phyloP scores from a whole-genome alignment of 371 early-diverging fungal species.

The Mortierella sp. region DNA sequence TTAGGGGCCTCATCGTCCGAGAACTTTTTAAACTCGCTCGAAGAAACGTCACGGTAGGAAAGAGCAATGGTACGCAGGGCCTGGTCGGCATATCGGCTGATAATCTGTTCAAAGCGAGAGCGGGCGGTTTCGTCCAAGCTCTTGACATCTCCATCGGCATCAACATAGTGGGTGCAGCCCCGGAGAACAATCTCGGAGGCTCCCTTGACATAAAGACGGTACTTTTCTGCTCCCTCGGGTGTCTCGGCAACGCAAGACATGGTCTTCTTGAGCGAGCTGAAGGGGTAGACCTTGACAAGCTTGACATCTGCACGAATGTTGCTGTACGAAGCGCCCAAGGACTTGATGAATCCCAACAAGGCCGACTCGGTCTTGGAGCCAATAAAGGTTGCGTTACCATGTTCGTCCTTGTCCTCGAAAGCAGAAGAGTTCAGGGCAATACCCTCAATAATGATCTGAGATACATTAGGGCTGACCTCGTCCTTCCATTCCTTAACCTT shows the following conservation, averaged over 20 bases:
- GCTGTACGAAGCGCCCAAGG: conserved; percentile 71
- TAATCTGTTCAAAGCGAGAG: conserved; percentile 63
- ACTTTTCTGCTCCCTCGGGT: conserved; percentile 54
- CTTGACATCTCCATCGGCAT: conserved; percentile 59
- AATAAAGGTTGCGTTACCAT: conserved; percentile 75
- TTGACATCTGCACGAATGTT: conserved; percentile 65
- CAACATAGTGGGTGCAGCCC: conserved; percentile 67
- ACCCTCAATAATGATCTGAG: conserved; percentile 64
- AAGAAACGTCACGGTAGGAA: conserved; percentile 77
- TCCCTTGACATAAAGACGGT: conserved; percentile 81
- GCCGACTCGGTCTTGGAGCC: conserved; percentile 97
- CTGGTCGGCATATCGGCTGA: conserved; percentile 80
- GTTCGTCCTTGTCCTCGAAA: conserved; percentile 83
- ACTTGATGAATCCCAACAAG: conserved; percentile 78
- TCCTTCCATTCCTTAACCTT: conserved; percentile 59
- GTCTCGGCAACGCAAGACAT: conserved; percentile 77
- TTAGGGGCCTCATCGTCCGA: conserved; percentile 63
- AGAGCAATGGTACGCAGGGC: conserved; percentile 92
- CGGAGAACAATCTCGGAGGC: conserved; percentile 86
- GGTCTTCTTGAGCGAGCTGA: conserved; percentile 83
- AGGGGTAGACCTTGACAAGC: conserved; percentile 74
- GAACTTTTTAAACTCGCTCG: conserved; percentile 44
- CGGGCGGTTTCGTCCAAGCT: conserved; percentile 62
- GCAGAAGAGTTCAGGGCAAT: conserved; percentile 92
- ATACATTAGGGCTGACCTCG: conserved; percentile 45